Evolutionary conservation across 345 rosid species (phyloP), one percentile per base, ranked within the genome.

Genomic region (Moringa oleifera): DNA sequence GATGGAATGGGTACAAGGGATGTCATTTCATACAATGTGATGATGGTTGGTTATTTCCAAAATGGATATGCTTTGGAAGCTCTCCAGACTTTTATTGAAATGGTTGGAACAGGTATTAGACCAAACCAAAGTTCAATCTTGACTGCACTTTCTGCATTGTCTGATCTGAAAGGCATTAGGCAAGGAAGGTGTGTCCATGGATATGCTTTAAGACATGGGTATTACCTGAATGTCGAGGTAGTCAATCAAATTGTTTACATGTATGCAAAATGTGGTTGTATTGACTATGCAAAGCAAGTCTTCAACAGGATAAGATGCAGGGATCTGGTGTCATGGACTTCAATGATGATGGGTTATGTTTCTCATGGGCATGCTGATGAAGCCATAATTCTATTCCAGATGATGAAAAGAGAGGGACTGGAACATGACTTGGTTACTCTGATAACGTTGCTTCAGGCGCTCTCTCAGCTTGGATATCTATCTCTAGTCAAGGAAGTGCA

Each of bases 301-400:
- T 76, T 72, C 45, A 47, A 46, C 68, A 23, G 46, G 37, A 64
- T 76, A 49, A 62, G 59, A 64, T 33, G 13, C 36, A 64, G 62
- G 65, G 80, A 76, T 57, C 50, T 71, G 68, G 47, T 68, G 9
- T 68, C 76, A 33, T 76, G 76, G 80, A 71, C 76, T 19, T 57
- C 76, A 18, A 52, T 76, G 64, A 68, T 76, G 65, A 71, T n/a
- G 65, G 68, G 68, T 18, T 68, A 64, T 63, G 51, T 70, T 25
- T 28, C 23, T 52, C 24, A 70, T 7, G 72, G 59, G 46, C 31
- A 67, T 25, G 69, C 72, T 13, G 16, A 66, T 50, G 70, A 75
- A 59, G 66, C 75, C n/a, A 52, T 70, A 53, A 3, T 16, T 20
- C 59, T 75, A 24, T 75, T 75, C 59, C 59, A 49, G 23, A 19